A percentile compares a stretch with the other conserved stretches of the same genome.
Conservation (phyloP, 169 alveolate species). For the Ichthyophthirius multifiliis region DNA sequence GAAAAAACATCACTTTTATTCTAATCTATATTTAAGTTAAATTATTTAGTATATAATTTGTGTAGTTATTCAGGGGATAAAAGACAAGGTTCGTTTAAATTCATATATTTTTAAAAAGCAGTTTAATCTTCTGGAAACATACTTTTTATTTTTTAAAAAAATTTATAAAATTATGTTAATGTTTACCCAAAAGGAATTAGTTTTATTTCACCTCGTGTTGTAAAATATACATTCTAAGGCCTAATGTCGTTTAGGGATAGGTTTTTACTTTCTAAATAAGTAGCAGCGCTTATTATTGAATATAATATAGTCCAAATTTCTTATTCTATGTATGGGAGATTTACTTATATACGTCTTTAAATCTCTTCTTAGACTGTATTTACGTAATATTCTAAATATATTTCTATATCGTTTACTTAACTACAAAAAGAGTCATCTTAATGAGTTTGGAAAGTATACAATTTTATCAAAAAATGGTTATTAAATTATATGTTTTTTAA, state of each 20-base stretch:
- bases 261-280: neutral
- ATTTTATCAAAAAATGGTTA: neutral
- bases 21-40: neutral
- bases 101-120: neutral
- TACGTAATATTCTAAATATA: neutral
- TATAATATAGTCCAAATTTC: neutral
- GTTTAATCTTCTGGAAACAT: neutral
- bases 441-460: neutral
- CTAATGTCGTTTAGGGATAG: neutral
- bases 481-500: neutral
- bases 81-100: neutral
- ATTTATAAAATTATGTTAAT: too few relatives aligned
- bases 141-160: neutral
- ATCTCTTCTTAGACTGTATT: neutral
- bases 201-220: neutral
- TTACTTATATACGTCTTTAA: neutral
- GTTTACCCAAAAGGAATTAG: constrained; percentile 11
- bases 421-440: neutral
- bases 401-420: neutral
- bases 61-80: neutral
- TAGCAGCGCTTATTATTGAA: neutral
- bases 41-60: neutral
- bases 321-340: neutral
- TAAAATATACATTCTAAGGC: neutral
- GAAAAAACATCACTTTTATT: neutral